These are phyloP conservation scores for Globisporangium paroecandrum DNA, from an alignment of 352 stramenopile species.

Conservation along the genomic window DNA sequence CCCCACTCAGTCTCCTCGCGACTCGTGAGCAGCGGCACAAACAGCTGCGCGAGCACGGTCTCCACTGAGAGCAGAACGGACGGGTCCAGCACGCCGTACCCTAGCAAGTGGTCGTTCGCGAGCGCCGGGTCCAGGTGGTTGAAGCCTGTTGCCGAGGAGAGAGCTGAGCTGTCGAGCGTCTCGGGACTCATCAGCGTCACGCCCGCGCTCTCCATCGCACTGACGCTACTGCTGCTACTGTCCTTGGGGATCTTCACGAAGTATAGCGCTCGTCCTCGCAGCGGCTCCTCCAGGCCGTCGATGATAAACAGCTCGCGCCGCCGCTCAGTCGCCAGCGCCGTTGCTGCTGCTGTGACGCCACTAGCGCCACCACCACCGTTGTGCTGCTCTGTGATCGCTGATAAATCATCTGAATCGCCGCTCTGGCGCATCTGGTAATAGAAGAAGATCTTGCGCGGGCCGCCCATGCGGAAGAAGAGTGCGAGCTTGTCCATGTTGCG, in stretches of 20 bases:
- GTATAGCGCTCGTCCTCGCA: constrained; percentile 65
- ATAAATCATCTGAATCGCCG: constrained; percentile 15
- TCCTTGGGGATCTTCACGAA: constrained; percentile 65
- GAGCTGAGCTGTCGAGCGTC: constrained; percentile 17
- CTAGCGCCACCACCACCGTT: neutral
- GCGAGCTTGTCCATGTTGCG: constrained; percentile 74
- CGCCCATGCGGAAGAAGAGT: constrained; percentile 68
- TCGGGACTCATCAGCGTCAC: constrained; percentile 8
- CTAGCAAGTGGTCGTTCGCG: constrained; percentile 68
- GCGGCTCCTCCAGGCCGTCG: constrained; percentile 67
- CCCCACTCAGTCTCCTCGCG: constrained; percentile 58
- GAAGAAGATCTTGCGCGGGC: constrained; percentile 74
- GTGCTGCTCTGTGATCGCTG: neutral
- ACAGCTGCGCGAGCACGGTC: constrained; percentile 68
- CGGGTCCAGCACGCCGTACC: constrained; percentile 67
- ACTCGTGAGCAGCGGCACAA: constrained; percentile 48
- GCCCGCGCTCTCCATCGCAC: neutral
- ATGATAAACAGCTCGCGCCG: constrained; percentile 78
- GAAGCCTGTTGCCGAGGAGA: neutral
- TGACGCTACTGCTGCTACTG: neutral
- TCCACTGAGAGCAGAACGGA: constrained; percentile 71
- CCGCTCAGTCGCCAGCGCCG: constrained; percentile 17
- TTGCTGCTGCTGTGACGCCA: neutral
- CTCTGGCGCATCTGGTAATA: constrained; percentile 54
- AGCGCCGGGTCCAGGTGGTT: constrained; percentile 45